Base-by-base conservation (phyloP, 176 grass and related monocot species). In the Zoysia pacifica region DNA sequence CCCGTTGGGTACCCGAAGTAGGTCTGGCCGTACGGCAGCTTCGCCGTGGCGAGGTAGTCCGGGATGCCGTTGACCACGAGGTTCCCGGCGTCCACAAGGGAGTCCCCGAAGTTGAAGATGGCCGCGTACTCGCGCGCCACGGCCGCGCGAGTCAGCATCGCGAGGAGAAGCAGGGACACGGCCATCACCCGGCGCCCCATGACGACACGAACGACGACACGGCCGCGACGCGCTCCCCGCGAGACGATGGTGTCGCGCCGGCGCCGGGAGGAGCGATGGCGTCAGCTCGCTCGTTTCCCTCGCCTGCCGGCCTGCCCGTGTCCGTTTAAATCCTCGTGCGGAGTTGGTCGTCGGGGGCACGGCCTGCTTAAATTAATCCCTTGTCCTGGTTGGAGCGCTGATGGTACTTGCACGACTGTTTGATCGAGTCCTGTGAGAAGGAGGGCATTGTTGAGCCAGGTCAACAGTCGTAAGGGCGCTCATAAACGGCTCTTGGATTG, bases 41-140 rank as follows among this genome's bases (percentile, higher is more conserved):
- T 47, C 39, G 85, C 93, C 56, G 93, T 96, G 48, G 87, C 93
- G 13, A 96, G 85, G 80, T 92, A 84, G 2, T 86, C 81, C n/a
- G 93, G 93, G 87, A 97, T 93, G 82, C 94, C 94, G 40, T 93
- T 75, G 5, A 40, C 66, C 18, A 85, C 81, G 5, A 97, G 88
- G 87, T 97, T 97, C 13, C 94, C 94, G 14, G 88, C 78, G 69
- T 97, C 94, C 52, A 77, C 73, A 0, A 97, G 94, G 2, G 94
- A 97, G 47, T 97, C 94, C 0, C 94, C 94, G 51, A 97, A 97
- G 86, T 89, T 97, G 74, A 97, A 97, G 79, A 97, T 93, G 58
- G 94, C 91, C 2, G 88, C 91, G 77, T 97, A 97, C 41, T 83
- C 86, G 69, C 63, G 41, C 56, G 86, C 87, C 48, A 63, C 48